These are phyloP conservation scores for Castanea crenata DNA, from an alignment of 306 rosid genomes.

Conservation along the genomic window DNA sequence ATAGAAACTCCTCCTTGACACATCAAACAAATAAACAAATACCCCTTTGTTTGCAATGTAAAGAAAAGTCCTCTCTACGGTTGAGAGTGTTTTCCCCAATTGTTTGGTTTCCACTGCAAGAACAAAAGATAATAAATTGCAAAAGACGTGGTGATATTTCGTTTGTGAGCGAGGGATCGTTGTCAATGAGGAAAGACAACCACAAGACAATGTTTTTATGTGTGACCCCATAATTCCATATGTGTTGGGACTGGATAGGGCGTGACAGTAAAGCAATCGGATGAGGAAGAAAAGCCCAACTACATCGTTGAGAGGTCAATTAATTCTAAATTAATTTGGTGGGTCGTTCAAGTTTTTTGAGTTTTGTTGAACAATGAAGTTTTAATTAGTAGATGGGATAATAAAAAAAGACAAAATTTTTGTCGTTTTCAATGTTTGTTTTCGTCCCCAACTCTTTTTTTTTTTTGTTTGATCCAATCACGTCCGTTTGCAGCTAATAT, in stretches of 20 bases:
- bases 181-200: neutral
- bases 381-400: neutral
- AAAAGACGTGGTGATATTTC: too few species aligned
- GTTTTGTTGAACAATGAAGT: constrained; percentile 1
- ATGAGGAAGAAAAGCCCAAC: neutral
- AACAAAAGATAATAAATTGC: neutral
- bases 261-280: neutral
- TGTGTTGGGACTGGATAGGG: neutral
- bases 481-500: neutral
- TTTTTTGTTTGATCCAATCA: neutral
- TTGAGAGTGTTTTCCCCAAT: too few species aligned
- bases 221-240: neutral
- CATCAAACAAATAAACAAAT: too few species aligned
- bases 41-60: too few species aligned
- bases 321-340: neutral
- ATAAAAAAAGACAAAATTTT: neutral
- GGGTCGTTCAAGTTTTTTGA: neutral
- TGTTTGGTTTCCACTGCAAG: neutral
- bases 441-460: neutral
- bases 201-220: neutral
- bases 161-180: neutral
- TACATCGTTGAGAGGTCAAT: neutral
- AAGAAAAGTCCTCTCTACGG: too few species aligned
- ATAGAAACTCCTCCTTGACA: too few species aligned
- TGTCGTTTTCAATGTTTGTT: constrained; percentile 6